Evolutionary conservation across 192 early-diverging fungal species (phyloP).

Genomic region (Gamsiella multidivaricata): DNA sequence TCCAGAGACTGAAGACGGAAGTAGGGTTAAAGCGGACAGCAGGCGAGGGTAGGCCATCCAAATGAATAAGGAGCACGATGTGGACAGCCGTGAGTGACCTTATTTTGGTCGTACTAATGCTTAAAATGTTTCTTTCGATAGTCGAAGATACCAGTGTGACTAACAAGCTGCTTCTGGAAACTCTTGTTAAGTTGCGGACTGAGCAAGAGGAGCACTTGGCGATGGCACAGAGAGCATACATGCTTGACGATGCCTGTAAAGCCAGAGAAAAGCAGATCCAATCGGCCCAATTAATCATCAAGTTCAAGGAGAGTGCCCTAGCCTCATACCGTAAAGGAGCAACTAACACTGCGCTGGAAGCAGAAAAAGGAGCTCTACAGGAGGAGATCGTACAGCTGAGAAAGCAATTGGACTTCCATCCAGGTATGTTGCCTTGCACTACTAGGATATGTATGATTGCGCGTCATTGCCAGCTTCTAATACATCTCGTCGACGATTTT

Average conservation of each 20-base stretch:
- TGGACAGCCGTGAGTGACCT: too few species aligned
- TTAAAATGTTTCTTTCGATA: background rate
- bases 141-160: conserved; percentile 56
- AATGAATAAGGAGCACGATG: too few species aligned
- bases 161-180: conserved; percentile 57
- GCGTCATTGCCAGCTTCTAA: too few species aligned
- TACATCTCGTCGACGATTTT: too few species aligned
- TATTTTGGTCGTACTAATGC: too few species aligned
- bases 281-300: conserved; percentile 42
- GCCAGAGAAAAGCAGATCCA: conserved; percentile 46
- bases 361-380: conserved; percentile 36
- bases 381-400: conserved; percentile 45
- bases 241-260: conserved; percentile 53
- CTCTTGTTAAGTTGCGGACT: conserved; percentile 60
- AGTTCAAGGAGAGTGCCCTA: conserved; percentile 46
- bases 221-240: conserved; percentile 59
- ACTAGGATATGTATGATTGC: too few species aligned
- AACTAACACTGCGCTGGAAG: conserved; percentile 32
- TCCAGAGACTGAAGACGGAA: conserved; percentile 64
- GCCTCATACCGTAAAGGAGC: conserved; percentile 36
- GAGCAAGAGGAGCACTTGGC: conserved; percentile 63
- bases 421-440: conserved; percentile 35
- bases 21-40: conserved; percentile 40
- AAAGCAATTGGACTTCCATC: conserved; percentile 49
- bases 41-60: conserved; percentile 23